phyloP scores from a whole-genome alignment of 208 protist species.

The Ichthyophonus hoferi region DNA sequence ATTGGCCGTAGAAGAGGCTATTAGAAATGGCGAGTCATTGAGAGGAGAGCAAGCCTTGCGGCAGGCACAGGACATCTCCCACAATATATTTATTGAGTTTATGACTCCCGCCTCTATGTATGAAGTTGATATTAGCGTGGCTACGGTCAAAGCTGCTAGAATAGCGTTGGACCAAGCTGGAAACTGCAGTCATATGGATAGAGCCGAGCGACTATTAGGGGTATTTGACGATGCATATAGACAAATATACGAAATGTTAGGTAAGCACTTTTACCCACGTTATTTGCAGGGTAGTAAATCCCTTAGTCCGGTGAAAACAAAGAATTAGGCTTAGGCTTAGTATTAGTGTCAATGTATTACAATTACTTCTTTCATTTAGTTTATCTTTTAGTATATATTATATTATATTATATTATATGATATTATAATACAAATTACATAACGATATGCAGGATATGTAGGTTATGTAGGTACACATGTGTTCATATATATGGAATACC shows the following conservation, averaged over 20 bases:
- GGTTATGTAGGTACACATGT: too few species aligned
- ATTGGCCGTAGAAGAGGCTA: neutral
- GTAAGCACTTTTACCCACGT: neutral
- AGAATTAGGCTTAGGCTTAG: too few species aligned
- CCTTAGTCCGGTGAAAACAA: too few species aligned
- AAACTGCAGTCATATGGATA: neutral
- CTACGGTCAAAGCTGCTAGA: neutral
- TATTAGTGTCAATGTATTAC: too few species aligned
- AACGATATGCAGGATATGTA: too few species aligned
- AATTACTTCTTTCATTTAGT: too few species aligned
- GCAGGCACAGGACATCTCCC: neutral
- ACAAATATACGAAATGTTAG: neutral
- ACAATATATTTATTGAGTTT: conserved; percentile 5
- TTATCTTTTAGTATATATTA: too few species aligned
- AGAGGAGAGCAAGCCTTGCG: neutral
- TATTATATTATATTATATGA: too few species aligned
- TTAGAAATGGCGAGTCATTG: neutral
- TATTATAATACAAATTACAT: too few species aligned
- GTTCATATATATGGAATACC: too few species aligned
- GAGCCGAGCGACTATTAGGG: neutral
- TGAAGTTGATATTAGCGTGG: neutral
- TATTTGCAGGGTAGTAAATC: neutral
- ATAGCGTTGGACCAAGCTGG: neutral
- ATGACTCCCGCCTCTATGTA: conserved; percentile 27
- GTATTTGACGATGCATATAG: neutral